These are phyloP conservation scores for Fusarium cyanostomum DNA, from an alignment of 2,329 filamentous ascomycete genomes.

Conservation along the genomic window DNA sequence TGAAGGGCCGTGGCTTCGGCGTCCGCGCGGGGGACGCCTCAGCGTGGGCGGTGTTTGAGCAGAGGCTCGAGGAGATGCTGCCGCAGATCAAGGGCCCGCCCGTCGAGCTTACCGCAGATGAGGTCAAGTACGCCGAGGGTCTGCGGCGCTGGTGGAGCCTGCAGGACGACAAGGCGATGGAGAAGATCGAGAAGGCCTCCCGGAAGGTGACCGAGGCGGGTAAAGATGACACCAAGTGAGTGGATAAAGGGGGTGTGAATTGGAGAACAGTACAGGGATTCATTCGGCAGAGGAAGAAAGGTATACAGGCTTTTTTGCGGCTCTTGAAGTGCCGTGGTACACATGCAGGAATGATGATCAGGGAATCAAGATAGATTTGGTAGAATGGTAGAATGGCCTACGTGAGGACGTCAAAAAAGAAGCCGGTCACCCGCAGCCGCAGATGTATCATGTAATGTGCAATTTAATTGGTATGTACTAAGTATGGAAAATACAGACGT, in stretches of 20 bases:
- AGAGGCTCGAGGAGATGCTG: slow-evolving; percentile 49
- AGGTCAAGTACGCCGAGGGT: slow-evolving; percentile 59
- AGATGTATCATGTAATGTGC: slow-evolving; percentile 5
- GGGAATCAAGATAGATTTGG: slow-evolving; percentile 3
- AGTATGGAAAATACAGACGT: background rate
- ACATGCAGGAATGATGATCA: slow-evolving; percentile 8
- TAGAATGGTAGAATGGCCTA: slow-evolving; percentile 4
- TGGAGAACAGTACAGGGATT: slow-evolving; percentile 21
- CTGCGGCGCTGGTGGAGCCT: slow-evolving; percentile 60
- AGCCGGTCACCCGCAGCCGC: background rate
- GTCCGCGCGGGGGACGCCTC: slow-evolving; percentile 64
- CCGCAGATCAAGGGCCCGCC: slow-evolving; percentile 68
- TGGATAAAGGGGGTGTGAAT: slow-evolving; percentile 7
- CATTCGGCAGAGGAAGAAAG: slow-evolving; percentile 8
- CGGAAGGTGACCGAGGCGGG: slow-evolving; percentile 45
- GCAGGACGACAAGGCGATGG: slow-evolving; percentile 57
- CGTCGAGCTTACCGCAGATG: slow-evolving; percentile 63
- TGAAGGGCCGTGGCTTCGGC: slow-evolving; percentile 65
- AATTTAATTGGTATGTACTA: background rate
- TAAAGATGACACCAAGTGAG: slow-evolving; percentile 43
- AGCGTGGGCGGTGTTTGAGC: slow-evolving; percentile 70
- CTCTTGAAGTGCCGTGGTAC: slow-evolving; percentile 4
- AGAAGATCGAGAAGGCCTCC: slow-evolving; percentile 60
- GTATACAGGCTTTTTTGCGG: slow-evolving; percentile 6
- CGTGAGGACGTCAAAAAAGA: background rate